Conservation (phyloP, 2,329 filamentous ascomycete species). For the Colletotrichum orbiculare region DNA sequence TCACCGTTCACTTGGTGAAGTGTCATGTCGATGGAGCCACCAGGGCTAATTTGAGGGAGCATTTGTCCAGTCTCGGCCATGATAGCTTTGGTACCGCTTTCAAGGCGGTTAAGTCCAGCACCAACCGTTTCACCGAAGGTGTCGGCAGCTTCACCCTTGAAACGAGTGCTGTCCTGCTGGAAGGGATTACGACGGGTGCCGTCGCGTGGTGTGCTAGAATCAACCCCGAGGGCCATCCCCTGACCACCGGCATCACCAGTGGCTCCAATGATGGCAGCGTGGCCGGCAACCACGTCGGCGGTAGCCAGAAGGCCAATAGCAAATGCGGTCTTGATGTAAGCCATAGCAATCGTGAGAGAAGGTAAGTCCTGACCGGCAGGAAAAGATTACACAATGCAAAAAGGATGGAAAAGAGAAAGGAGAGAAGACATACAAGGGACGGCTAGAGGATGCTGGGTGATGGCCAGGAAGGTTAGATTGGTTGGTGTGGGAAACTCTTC, state of each 20-base stretch:
- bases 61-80: slow-evolving; percentile 65
- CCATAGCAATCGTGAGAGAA: slow-evolving; percentile 41
- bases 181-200: slow-evolving; percentile 70
- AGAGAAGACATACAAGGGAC: slow-evolving; percentile 10
- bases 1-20: slow-evolving; percentile 76
- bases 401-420: slow-evolving; percentile 29
- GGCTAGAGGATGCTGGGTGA: slow-evolving; percentile 27
- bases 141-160: slow-evolving; percentile 63
- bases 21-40: slow-evolving; percentile 70
- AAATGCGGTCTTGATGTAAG: slow-evolving; percentile 46
- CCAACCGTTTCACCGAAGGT: slow-evolving; percentile 69
- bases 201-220: slow-evolving; percentile 68
- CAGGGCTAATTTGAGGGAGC: slow-evolving; percentile 69
- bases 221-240: slow-evolving; percentile 63
- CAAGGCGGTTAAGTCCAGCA: slow-evolving; percentile 65
- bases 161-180: slow-evolving; percentile 73
- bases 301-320: slow-evolving; percentile 62
- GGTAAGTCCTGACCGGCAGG: slow-evolving; percentile 36
- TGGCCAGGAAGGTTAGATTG: background rate
- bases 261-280: slow-evolving; percentile 69
- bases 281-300: slow-evolving; percentile 67
- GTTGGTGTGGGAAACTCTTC: slow-evolving; percentile 5
- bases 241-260: slow-evolving; percentile 67
- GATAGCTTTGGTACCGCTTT: slow-evolving; percentile 67
- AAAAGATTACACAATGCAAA: slow-evolving; percentile 31